A percentile compares a stretch with the other conserved stretches of the same genome.
phyloP scores from a whole-genome alignment of 1,284 basidiomycete species.

The Vanrija sp. region DNA sequence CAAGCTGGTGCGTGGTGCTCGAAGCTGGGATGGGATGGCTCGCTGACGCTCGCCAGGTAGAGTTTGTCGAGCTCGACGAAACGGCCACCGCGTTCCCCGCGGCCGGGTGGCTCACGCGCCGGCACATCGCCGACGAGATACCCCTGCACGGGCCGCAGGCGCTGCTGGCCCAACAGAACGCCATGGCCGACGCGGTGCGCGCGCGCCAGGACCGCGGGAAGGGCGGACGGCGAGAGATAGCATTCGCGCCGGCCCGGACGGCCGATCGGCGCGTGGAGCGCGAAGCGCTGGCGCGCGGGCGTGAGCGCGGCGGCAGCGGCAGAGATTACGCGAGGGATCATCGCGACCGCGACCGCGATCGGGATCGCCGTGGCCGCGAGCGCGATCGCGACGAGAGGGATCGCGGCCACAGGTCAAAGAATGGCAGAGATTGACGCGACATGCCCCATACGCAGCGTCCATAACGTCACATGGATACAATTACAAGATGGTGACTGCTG shows the following conservation, averaged over 20 bases:
- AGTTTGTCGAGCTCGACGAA: constrained; percentile 86
- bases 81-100: constrained; percentile 71
- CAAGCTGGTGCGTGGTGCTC: constrained; percentile 56
- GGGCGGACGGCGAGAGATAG: constrained; percentile 55
- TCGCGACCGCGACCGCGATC: not conserved
- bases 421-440: too few relatives aligned
- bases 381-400: not conserved
- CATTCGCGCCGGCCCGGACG: constrained; percentile 50
- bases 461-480: too few relatives aligned
- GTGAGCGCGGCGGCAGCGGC: constrained; percentile 14
- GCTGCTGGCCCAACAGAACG: constrained; percentile 55
- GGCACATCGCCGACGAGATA: constrained; percentile 23
- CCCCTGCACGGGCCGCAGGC: constrained; percentile 28
- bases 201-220: constrained; percentile 55
- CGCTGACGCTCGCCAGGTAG: constrained; percentile 53
- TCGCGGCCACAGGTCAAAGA: not conserved
- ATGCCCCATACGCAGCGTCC: too few relatives aligned
- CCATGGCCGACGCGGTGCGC: constrained; percentile 58
- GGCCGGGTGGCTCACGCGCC: constrained; percentile 38
- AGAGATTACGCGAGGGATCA: constrained; percentile 14
- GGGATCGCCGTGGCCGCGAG: not conserved
- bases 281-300: not conserved
- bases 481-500: too few relatives aligned
- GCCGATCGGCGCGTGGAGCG: constrained; percentile 4
- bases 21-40: not conserved